Evolutionary conservation across 2,329 filamentous ascomycete species (phyloP), one percentile per base, ranked within the genome.

Genomic region (Pyricularia grisea): DNA sequence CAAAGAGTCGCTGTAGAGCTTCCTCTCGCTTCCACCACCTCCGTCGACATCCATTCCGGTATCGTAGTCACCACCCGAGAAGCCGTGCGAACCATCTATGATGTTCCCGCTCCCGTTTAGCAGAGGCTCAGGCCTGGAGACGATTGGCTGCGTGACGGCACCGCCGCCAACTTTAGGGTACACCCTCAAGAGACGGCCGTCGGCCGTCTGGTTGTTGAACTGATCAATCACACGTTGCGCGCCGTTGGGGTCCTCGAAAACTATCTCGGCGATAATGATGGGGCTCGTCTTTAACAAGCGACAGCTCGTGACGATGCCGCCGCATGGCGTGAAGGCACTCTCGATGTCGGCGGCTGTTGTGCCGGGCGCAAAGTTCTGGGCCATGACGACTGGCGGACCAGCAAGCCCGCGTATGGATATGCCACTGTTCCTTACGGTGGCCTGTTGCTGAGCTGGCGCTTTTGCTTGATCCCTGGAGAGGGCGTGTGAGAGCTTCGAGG

Each of bases 281-380:
- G 92, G 92, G 31, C 81, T 80, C 4, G 88, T 84, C 75, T 90
- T 88, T 69, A 93, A 79, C 58, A 95, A 80, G 50, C 83, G 85
- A 79, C 92, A 94, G 74, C 85, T 87, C 28, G 85, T 75, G 74
- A 93, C 84, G 71, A 89, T 83, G 33, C 90, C 91, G 58, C 90
- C 91, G n/a, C 92, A 81, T 0, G 88, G 88, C n/a, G 84, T 86
- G 87, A 95, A 89, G 69, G 92, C 92, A 73, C 89, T 91, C 81
- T 93, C 91, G 70, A 95, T 92, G 75, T 95, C 92, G 33, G 90
- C 91, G 1, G 90, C 90, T 7, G 92, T 93, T 0, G 92, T 95
- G 55, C 92, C 92, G 1, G 87, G 87, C 14, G 92, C 92, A 76
- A 95, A 93, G 81, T 95, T 95, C 78, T 92, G 90, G 2, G 90